Conservation (phyloP, 1,284 basidiomycete species). For the Cutaneotrichosporon dermatis region DNA sequence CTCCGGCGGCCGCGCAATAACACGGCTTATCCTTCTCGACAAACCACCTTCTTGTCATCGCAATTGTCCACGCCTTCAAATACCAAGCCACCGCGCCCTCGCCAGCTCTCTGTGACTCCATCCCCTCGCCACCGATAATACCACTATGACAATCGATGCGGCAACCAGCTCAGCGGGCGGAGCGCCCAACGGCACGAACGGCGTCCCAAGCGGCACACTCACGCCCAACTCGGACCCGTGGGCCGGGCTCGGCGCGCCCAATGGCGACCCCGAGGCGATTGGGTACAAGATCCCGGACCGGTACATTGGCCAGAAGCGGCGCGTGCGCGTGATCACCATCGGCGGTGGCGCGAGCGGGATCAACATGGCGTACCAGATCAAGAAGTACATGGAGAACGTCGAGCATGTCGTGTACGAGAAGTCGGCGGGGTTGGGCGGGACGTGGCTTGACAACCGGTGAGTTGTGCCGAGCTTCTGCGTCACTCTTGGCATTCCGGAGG, state of each 20-base stretch:
- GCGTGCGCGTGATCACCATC: conserved; percentile 6
- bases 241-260: conserved; percentile 8
- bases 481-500: no score
- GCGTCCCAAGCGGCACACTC: no score
- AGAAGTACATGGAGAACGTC: conserved; percentile 4
- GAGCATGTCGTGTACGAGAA: conserved; percentile 10
- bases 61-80: no score
- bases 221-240: background rate
- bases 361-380: conserved; percentile 10
- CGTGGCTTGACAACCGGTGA: conserved; percentile 23
- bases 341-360: conserved; percentile 15
- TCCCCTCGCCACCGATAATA: no score
- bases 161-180: no score
- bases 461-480: background rate
- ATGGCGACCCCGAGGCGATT: conserved; percentile 15
- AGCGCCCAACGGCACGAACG: background rate
- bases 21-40: no score
- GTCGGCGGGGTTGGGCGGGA: conserved; percentile 7
- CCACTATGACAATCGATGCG: background rate
- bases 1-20: no score
- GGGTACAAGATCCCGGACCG: conserved; percentile 6
- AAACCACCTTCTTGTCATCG: no score
- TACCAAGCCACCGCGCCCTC: no score
- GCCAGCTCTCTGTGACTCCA: no score
- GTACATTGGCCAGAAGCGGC: background rate